Evolutionary conservation across 208 protist species (phyloP).

Genomic region (Vickermania spadyakhi): DNA sequence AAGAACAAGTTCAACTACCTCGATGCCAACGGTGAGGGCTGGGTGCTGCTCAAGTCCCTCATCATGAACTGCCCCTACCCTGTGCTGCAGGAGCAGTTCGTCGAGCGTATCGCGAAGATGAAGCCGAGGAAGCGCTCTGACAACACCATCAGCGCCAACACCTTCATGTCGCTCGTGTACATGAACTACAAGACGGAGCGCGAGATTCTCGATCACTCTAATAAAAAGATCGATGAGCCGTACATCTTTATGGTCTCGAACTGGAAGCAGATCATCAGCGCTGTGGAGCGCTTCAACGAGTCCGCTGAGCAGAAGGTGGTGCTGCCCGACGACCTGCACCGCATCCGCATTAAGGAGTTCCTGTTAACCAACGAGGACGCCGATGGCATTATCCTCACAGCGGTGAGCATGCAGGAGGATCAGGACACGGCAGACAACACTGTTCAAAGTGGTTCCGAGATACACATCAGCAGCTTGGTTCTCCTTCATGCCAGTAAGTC

Average conservation of each 20-base stretch:
- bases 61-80: constrained; percentile 65
- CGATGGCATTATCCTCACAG: constrained; percentile 31
- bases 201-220: constrained; percentile 39
- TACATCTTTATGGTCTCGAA: constrained; percentile 70
- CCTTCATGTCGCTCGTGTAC: constrained; percentile 73
- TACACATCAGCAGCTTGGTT: constrained; percentile 15
- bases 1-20: constrained; percentile 76
- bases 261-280: constrained; percentile 70
- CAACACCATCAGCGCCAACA: constrained; percentile 65
- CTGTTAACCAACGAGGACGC: constrained; percentile 35
- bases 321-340: constrained; percentile 51
- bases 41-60: constrained; percentile 62
- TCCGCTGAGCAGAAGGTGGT: constrained; percentile 7
- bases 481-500: constrained; percentile 39
- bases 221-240: constrained; percentile 28
- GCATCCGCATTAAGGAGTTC: constrained; percentile 50
- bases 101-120: constrained; percentile 62
- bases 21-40: constrained; percentile 61
- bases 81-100: constrained; percentile 73
- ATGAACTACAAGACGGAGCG: constrained; percentile 80
- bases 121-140: constrained; percentile 52
- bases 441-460: background rate
- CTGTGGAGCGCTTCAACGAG: constrained; percentile 43
- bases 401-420: constrained; percentile 28
- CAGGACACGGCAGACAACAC: background rate